Conservation (phyloP, 306 rosid species). For the Lotus japonicus region DNA sequence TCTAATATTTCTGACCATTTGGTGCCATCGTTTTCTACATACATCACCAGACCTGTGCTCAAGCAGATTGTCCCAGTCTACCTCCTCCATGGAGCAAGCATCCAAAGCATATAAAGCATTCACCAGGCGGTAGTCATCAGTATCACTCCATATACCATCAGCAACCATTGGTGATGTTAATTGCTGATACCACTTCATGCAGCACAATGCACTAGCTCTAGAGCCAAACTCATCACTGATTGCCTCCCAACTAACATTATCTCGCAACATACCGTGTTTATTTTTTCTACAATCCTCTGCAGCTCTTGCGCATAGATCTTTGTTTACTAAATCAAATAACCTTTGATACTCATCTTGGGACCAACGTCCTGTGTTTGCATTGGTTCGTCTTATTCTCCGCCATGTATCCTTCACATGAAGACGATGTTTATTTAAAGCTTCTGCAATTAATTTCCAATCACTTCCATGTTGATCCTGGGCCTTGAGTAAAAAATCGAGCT, state of each 20-base stretch:
- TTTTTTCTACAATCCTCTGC: slow-evolving; percentile 33
- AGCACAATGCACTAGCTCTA: slow-evolving; percentile 35
- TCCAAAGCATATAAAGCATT: slow-evolving; percentile 52
- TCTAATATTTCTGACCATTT: slow-evolving; percentile 64
- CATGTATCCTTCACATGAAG: slow-evolving; percentile 66
- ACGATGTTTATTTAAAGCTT: slow-evolving; percentile 53
- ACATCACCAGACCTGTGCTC: slow-evolving; percentile 63
- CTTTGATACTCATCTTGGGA: slow-evolving; percentile 66
- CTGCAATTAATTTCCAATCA: slow-evolving; percentile 53
- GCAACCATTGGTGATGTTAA: slow-evolving; percentile 59
- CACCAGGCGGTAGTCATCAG: slow-evolving; percentile 65
- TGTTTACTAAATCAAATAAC: slow-evolving; percentile 67
- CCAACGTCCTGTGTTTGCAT: slow-evolving; percentile 42
- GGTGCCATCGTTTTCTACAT: slow-evolving; percentile 74
- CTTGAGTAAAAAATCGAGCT: slow-evolving; percentile 34
- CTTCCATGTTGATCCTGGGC: slow-evolving; percentile 44
- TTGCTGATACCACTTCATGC: slow-evolving; percentile 62
- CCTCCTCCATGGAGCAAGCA: slow-evolving; percentile 63
- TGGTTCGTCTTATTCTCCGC: slow-evolving; percentile 48
- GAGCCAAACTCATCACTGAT: slow-evolving; percentile 44
- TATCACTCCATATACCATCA: slow-evolving; percentile 52
- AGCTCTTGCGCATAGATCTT: slow-evolving; percentile 56
- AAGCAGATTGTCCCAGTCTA: slow-evolving; percentile 75
- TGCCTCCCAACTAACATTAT: slow-evolving; percentile 75
- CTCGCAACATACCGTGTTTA: slow-evolving; percentile 72